Evolutionary conservation across 179 eudicot genomes (phyloP), one percentile per base, ranked within the genome.

Genomic region (Vitellaria paradoxa): DNA sequence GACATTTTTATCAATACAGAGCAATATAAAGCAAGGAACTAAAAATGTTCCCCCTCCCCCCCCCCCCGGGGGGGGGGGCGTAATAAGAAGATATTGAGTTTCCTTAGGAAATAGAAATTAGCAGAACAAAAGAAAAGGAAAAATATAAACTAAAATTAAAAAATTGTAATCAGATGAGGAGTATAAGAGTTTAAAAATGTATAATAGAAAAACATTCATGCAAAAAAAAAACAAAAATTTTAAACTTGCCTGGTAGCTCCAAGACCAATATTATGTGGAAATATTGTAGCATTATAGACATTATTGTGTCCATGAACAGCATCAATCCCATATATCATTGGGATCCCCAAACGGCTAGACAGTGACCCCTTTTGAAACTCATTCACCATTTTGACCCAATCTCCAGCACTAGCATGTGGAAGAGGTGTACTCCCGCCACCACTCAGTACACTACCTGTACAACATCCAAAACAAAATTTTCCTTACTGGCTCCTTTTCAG

Each of bases 261-360:
- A 68, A 94, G 86, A n/a, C 97, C 98, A 3, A 91, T 80, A 76
- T 94, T 94, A 76, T 94, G 98, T 10, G 97, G 98, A 77, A 94
- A 94, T 55, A 93, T 82, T 10, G 98, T 94, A 73, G 98, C 97
- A 57, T 89, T 91, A 74, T 88, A 91, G 47, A 94, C 98, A 84
- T 88, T 92, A 83, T 86, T 86, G 86, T 94, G 92, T 55, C 98
- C 98, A 76, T 94, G 97, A 79, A 93, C 92, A 52, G 97, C 98
- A 85, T 94, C 98, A 75, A 93, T 94, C 65, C 97, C 98, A 80
- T 93, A 94, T 47, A 93, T 87, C 91, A 91, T 91, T 47, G 98
- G 98, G 64, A 93, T 94, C 40, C 94, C 98, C 5, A 94, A 89
- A 21, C 94, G 91, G 9, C 94, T 89, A 0, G 98, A 90, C 23